Evolutionary conservation across 106 monocot species (phyloP), one percentile per base, ranked within the genome.

Genomic region (Dendrobium officinale): DNA sequence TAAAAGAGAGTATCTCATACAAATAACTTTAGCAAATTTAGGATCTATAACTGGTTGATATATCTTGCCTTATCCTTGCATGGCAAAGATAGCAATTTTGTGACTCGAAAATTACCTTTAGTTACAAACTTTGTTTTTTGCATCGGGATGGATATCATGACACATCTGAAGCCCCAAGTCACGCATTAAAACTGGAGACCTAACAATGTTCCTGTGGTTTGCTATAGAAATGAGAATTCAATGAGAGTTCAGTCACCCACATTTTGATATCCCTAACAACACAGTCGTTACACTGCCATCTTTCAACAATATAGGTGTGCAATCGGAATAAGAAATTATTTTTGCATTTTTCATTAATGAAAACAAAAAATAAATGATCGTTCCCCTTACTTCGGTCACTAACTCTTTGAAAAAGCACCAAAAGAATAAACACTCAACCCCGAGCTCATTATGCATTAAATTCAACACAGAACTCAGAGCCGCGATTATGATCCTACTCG

Each of bases 151-250:
- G 45, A 99, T 86, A 59, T 99, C 98, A 82, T 99, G 95, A 92
- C 95, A 99, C 98, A 99, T 99, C 82, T 99, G 92, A 67, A 99
- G 95, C 98, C 98, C 95, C 80, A 99, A 79, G 80, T 99, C 95
- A 7, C 98, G 91, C 98, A 99, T 99, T 68, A 99, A 79, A 77
- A 95, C 98, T 64, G 89, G 87, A 33, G 55, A 66, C 67, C 98
- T 86, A 27, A 95, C 98, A 77, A 99, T 95, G 78, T 99, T 99
- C 89, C 98, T 84, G 86, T 99, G 98, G 75, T 93, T 88, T 80
- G 86, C 98, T 99, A 77, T n/a, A 43, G 26, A 83, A 24, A 76
- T 51, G 56, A 59, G 56, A 78, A 80, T 15, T 31, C 37, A 70
- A 29, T 70, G 70, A 37, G 11, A 40, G 70, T 27, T 0, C 24